Percentiles rank a stretch among this genome's conserved stretches.
These are phyloP conservation scores for Clathrospora elynae DNA, from an alignment of 2,329 filamentous ascomycete genomes.

Conservation along the genomic window DNA sequence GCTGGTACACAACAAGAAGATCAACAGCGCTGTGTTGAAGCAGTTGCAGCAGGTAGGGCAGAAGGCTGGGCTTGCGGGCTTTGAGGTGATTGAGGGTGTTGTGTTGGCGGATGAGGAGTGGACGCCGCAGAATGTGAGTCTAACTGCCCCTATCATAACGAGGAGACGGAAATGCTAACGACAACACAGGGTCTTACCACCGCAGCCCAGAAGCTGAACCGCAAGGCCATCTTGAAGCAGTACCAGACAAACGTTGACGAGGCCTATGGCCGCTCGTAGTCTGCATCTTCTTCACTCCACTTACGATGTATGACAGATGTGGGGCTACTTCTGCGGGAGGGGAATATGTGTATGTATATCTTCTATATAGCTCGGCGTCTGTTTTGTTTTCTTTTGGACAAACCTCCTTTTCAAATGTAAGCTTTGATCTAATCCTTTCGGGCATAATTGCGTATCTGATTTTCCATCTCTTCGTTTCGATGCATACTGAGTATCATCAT, in stretches of 20 bases:
- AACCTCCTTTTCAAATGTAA: too few relatives aligned
- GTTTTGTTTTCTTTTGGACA: too few relatives aligned
- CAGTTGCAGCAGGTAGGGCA: slow-evolving; percentile 69
- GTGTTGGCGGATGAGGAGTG: slow-evolving; percentile 85
- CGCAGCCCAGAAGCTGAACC: slow-evolving; percentile 60
- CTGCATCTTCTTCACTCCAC: too few relatives aligned
- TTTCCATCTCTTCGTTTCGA: too few relatives aligned
- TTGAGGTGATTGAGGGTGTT: slow-evolving; percentile 77
- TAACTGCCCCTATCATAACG: background rate
- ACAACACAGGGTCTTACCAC: slow-evolving; percentile 53
- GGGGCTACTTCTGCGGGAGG: too few relatives aligned
- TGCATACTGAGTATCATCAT: too few relatives aligned
- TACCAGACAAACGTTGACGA: slow-evolving; percentile 58
- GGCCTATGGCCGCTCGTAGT: slow-evolving; percentile 55
- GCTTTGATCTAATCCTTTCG: too few relatives aligned
- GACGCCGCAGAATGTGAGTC: slow-evolving; percentile 80
- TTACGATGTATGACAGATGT: slow-evolving; percentile 27
- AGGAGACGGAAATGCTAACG: slow-evolving; percentile 22
- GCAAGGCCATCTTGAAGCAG: slow-evolving; percentile 56
- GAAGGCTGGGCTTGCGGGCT: slow-evolving; percentile 68
- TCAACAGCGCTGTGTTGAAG: slow-evolving; percentile 69
- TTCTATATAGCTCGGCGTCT: too few relatives aligned
- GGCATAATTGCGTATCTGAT: too few relatives aligned
- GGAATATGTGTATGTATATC: too few relatives aligned
- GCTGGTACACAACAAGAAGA: slow-evolving; percentile 69